Evolutionary conservation across 2,329 filamentous ascomycete species (phyloP), one percentile per base, ranked within the genome.

Genomic region (Daldinia sp.): DNA sequence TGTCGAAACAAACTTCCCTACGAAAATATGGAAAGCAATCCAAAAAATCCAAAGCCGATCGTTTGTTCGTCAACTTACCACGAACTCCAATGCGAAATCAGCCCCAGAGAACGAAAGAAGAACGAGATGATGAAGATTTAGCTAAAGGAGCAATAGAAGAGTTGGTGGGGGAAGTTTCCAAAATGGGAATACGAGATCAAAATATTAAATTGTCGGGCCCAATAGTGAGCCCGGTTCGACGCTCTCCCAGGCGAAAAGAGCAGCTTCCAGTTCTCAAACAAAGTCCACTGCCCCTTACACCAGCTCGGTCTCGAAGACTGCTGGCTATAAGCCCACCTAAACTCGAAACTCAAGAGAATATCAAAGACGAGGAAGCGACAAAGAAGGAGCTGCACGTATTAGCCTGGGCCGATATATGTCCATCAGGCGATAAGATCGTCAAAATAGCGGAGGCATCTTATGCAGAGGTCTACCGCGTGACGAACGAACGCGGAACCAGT

Each of bases 371-470:
- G 17, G 45, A 58, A 4, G 29, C 29, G n/a, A 71, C 29, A 15
- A 71, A 73, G 19, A 61, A 67, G 5, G 68, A 67, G 6, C 74
- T 85, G 13, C 79, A 81, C 3, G 70, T 81, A 4, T 74, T 87
- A 37, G 78, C 79, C 1, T 90, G 87, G 87, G 75, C 80, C 27
- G 85, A 88, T 53, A 79, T 89, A 27, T 86, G 86, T 49, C 82
- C 83, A 0, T 75, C 79, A 0, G 81, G 79, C 13, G 82, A 85
- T 69, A 74, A 75, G 32, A 85, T 89, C 49, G 79, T 81, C 41
- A 90, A 90, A 75, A 89, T 90, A 51, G 87, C 87, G 8, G 87
- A 90, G 72, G 87, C 87, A 4, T 89, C 87, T 1, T 90, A 85
- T 68, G 86, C 87, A 4, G 87, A 90, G 71, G 86, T 90, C 8